Base-by-base conservation (phyloP, 495 filamentous ascomycete species). In the Neurospora sp. region DNA sequence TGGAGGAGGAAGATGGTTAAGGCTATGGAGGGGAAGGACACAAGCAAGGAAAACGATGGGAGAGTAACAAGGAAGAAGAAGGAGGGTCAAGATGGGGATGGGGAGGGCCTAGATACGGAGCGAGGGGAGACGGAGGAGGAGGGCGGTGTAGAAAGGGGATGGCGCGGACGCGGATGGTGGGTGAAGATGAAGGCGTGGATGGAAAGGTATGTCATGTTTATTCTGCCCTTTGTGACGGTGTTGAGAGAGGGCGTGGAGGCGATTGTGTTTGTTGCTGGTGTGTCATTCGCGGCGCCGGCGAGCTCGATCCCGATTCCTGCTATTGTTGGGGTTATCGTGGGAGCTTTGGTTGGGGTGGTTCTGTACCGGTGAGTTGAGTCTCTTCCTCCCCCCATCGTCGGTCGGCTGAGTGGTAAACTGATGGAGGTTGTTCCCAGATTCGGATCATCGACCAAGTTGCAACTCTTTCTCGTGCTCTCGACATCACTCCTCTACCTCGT, bases 401-500 rank as follows among this genome's bases (percentile, higher is more conserved):
- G 46, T 27, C 5, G 20, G 46, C 5, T 35, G 5, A 20, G 42
- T 16, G 39, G 8, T 12, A 12, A 2, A 2, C 22, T 70, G 44
- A 70, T 72, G 40, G 40, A 73, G 39, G 37, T n/a, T 31, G 31
- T 27, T 59, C 35, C 18, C 40, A 87, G 85, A 79, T 81, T 84
- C 71, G 86, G 85, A 22, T 82, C 85, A 22, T 82, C 86, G 9
- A 85, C 90, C 10, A 89, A 88, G 38, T 80, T 97, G 71, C 93
- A 95, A 75, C 82, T 91, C 69, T 97, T 97, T 85, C 82, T 97
- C 12, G 88, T 96, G 74, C 78, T 88, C 65, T 95, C 92, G 4
- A 96, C 93, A 8, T 94, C 92, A 77, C 86, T 96, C 77, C 84
- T 97, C 4, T 97, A 97, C 75, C 88, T 97, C 4, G 90, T 97